phyloP scores from a whole-genome alignment of 495 filamentous ascomycete genomes.

The Bacidia gigantensis region DNA sequence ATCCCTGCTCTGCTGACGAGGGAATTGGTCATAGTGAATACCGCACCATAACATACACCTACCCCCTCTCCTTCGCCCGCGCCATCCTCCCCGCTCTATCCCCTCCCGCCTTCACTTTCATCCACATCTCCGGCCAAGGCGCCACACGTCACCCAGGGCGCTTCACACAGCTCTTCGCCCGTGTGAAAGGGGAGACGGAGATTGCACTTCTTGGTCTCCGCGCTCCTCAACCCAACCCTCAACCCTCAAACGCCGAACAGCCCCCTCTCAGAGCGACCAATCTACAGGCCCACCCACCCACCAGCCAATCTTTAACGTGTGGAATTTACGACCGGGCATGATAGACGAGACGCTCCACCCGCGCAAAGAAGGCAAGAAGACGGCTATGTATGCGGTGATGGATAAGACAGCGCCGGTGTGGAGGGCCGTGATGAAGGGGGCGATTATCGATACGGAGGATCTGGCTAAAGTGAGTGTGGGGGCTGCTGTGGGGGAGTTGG shows the following conservation, averaged over 20 bases:
- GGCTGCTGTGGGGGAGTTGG: not conserved
- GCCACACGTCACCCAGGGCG: slow-evolving; percentile 29
- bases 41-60: slow-evolving; percentile 41
- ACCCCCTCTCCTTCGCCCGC: slow-evolving; percentile 37
- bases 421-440: slow-evolving; percentile 6
- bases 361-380: slow-evolving; percentile 27
- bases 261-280: too few relatives aligned
- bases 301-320: slow-evolving; percentile 15
- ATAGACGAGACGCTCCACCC: slow-evolving; percentile 29
- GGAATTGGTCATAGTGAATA: slow-evolving; percentile 33
- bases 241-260: too few relatives aligned
- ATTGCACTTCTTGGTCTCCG: slow-evolving; percentile 28
- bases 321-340: slow-evolving; percentile 31
- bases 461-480: not conserved
- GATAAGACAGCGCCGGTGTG: slow-evolving; percentile 2
- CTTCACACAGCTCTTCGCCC: slow-evolving; percentile 34
- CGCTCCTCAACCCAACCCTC: too few relatives aligned
- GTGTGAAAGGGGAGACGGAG: slow-evolving; percentile 40
- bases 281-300: not conserved
- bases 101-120: slow-evolving; percentile 36
- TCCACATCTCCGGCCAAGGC: slow-evolving; percentile 45
- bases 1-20: too few relatives aligned
- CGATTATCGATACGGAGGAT: not conserved
- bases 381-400: slow-evolving; percentile 12
- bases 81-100: slow-evolving; percentile 25